phyloP scores from a whole-genome alignment of 192 early-diverging fungal species.

The Coemansia javaensis region DNA sequence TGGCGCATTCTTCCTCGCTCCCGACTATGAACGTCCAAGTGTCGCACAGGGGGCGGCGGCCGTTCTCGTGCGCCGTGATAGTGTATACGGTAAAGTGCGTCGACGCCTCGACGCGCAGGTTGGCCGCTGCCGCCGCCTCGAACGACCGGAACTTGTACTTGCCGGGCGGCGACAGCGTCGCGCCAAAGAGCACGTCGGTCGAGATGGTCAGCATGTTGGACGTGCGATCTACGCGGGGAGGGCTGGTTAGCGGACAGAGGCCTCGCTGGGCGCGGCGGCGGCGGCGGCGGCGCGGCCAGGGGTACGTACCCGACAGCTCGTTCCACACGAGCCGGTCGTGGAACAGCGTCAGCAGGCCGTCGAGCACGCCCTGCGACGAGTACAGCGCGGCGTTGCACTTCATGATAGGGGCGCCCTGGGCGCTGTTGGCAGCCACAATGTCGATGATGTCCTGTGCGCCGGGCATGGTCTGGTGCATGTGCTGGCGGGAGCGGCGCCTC shows the following conservation, averaged over 20 bases:
- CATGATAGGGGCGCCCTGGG: conserved; percentile 20
- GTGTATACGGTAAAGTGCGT: conserved; percentile 50
- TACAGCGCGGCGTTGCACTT: conserved; percentile 40
- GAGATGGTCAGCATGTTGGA: conserved; percentile 43
- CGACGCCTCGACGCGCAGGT: conserved; percentile 32
- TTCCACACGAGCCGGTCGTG: conserved; percentile 34
- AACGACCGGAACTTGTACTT: conserved; percentile 51
- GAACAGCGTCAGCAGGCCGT: conserved; percentile 37
- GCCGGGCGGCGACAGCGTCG: conserved; percentile 34
- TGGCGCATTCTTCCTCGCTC: conserved; percentile 39
- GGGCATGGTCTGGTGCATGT: too few relatives aligned
- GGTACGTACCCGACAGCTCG: conserved; percentile 38
- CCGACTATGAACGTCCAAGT: conserved; percentile 49
- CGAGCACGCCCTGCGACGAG: conserved; percentile 44
- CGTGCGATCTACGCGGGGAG: conserved; percentile 21
- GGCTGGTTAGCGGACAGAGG: background rate
- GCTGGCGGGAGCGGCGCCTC: too few relatives aligned
- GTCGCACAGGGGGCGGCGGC: conserved; percentile 44
- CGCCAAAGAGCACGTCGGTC: conserved; percentile 45
- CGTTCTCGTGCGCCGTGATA: conserved; percentile 30
- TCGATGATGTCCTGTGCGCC: background rate
- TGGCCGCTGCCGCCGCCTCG: conserved; percentile 22
- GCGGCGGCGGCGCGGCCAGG: background rate
- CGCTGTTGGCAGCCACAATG: conserved; percentile 3
- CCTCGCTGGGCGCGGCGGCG: background rate